Evolutionary conservation across 163 green algal genomes (phyloP), one percentile per base, ranked within the genome.

Genomic region (Trebouxiophyceae sp.): DNA sequence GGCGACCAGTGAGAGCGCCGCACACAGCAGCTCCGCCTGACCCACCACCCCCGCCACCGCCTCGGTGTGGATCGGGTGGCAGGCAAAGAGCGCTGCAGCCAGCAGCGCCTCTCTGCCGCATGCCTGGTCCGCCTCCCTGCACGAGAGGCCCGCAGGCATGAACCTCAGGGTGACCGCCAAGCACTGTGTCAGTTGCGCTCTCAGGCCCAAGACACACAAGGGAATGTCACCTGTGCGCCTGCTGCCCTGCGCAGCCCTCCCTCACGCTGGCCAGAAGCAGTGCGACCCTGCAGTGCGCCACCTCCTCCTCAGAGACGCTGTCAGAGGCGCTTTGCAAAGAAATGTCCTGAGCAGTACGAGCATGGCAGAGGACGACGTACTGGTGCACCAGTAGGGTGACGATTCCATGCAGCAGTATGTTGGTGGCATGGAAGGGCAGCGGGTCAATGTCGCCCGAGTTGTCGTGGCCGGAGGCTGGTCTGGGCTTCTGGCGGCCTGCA

Each of bases 31-130:
- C 77, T 94, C 87, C 2, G 87, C 87, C 31, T 83, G 77, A 0
- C 87, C 87, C 24, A 92, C 85, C 23, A 91, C 66, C 27, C 86
- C 84, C 4, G 84, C 86, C 34, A 94, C 85, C 0, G 87, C 87
- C 71, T 92, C 86, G 24, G 77, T 89, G 65, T 93, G 86, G 2
- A 90, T 66, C 0, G 86, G 88, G 62, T 93, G 86, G 55, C 86
- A 59, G 1, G 81, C 86, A 70, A 93, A 95, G 5, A 87, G 67
- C 6, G 83, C 29, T 1, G 72, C 85, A 2, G 81, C 75, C 23
- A 89, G 22, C 31, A 71, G 46, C 0, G 77, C 73, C 27, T 85
- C 76, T n/a, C n/a, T n/a, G n/a, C n/a, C n/a, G n/a, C n/a, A n/a
- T n/a, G n/a, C n/a, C n/a, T 54, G 44, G 12, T 12, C 19, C 44